Conservation (phyloP, 73 alveolate genomes). For the Tetrahymena elliotti region DNA sequence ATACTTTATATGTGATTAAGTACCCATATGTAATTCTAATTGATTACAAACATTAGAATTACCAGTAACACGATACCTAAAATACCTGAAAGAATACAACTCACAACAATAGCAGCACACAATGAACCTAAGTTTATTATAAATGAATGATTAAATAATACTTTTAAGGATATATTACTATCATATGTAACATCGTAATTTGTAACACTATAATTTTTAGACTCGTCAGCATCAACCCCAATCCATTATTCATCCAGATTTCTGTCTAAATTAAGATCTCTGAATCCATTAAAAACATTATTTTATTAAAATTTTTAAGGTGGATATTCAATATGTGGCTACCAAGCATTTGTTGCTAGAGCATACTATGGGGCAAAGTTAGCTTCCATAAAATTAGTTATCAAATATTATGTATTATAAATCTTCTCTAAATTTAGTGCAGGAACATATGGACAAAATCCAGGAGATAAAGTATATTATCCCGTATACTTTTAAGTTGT, state of each 20-base stretch:
- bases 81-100: neutral
- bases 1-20: neutral
- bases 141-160: neutral
- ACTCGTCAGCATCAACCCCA: neutral
- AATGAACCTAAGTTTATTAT: neutral
- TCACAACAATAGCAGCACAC: neutral
- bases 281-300: neutral
- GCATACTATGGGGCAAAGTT: neutral
- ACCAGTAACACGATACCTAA: neutral
- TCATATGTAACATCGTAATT: neutral
- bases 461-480: slow-evolving; percentile 19
- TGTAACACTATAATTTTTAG: neutral
- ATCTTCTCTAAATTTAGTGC: slow-evolving; percentile 4
- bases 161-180: neutral
- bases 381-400: neutral
- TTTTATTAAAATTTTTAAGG: neutral
- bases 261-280: neutral
- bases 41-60: neutral
- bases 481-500: slow-evolving; percentile 9
- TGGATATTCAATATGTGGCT: neutral
- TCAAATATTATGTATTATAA: neutral
- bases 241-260: neutral
- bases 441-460: slow-evolving; percentile 35
- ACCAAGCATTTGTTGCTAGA: neutral
- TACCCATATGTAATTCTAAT: neutral